A percentile compares a stretch with the other conserved stretches of the same genome.
These are phyloP conservation scores for Trametes hirsuta DNA, from an alignment of 1,284 basidiomycete species.

Conservation along the genomic window DNA sequence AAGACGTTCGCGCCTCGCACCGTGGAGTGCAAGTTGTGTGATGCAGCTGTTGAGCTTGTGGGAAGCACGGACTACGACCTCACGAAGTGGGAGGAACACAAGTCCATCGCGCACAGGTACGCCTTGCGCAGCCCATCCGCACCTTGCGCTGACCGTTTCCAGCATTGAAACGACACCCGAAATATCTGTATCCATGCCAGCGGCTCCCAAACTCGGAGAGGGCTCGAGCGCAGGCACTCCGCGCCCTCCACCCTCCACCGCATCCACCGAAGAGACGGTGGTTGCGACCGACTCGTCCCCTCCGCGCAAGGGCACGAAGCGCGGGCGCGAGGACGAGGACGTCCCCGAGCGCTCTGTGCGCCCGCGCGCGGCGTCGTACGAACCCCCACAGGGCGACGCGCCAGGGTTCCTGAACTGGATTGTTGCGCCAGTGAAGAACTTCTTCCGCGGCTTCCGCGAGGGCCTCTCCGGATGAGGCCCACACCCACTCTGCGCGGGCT, in stretches of 20 bases:
- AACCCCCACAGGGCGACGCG: conserved; percentile 44
- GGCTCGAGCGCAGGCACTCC: conserved; percentile 22
- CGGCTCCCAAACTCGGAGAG: neutral
- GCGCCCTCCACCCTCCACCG: conserved; percentile 40
- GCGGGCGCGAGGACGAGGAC: conserved; percentile 42
- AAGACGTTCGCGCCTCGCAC: conserved; percentile 45
- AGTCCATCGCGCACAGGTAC: conserved; percentile 50
- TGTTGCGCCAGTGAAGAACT: conserved; percentile 60
- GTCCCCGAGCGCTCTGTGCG: conserved; percentile 49
- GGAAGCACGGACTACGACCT: conserved; percentile 58
- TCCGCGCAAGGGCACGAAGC: conserved; percentile 46
- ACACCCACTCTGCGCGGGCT: neutral
- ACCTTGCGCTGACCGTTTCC: neutral
- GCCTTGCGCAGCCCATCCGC: neutral
- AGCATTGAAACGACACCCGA: neutral
- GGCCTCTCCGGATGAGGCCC: conserved; percentile 41
- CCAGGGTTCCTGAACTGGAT: conserved; percentile 58
- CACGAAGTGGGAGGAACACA: conserved; percentile 62
- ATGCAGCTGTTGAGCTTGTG: conserved; percentile 43
- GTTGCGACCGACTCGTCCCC: conserved; percentile 35
- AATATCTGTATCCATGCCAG: too few species aligned
- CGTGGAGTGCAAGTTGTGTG: conserved; percentile 57
- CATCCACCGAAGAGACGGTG: conserved; percentile 47
- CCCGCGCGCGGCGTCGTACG: conserved; percentile 50
- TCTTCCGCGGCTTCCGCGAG: conserved; percentile 66